Conservation (phyloP, 768 basidiomycete genomes). For the Leccinum fibrillosum region DNA sequence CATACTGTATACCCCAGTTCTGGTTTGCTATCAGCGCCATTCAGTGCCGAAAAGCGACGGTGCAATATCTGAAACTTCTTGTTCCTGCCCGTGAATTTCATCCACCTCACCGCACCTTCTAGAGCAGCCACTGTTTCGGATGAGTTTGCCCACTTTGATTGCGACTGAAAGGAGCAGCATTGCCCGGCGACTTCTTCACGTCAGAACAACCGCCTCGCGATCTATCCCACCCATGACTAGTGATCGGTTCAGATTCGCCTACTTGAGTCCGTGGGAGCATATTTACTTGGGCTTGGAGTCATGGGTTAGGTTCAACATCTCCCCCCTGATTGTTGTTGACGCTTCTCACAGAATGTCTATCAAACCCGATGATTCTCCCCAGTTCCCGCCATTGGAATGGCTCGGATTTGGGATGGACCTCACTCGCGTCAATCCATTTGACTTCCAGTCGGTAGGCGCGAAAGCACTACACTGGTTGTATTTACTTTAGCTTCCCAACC, state of each 20-base stretch:
- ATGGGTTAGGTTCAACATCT: not conserved
- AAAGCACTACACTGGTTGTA: not conserved
- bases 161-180: not conserved
- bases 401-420: slow-evolving; percentile 6
- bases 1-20: too few relatives aligned
- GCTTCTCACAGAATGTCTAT: not conserved
- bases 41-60: too few relatives aligned
- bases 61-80: too few relatives aligned
- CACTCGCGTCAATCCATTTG: not conserved
- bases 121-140: not conserved
- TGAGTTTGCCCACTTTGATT: not conserved
- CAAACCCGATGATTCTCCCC: not conserved
- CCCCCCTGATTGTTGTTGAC: not conserved
- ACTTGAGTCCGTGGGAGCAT: not conserved
- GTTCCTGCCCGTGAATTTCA: too few relatives aligned
- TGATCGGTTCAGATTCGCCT: not conserved
- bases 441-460: not conserved
- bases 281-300: not conserved
- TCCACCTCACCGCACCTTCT: not conserved
- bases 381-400: slow-evolving; percentile 7
- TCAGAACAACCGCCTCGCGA: not conserved
- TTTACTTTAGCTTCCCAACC: not conserved
- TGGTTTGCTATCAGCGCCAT: too few relatives aligned
- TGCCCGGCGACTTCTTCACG: not conserved
- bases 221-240: not conserved